phyloP scores from a whole-genome alignment of 1,139 yeast species.

The Suhomyces kunorum region DNA sequence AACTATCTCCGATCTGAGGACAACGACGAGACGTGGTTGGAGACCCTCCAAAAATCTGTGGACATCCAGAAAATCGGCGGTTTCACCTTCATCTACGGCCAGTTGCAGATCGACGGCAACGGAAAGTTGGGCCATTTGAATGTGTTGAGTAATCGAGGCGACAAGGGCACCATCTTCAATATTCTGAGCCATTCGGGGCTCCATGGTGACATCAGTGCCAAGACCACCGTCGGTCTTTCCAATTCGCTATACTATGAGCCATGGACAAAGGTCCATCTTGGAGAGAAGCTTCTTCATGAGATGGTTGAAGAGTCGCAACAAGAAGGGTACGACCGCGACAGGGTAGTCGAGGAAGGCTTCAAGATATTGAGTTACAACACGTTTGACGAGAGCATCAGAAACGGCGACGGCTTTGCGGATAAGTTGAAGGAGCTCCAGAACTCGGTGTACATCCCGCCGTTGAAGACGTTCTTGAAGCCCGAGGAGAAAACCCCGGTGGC shows the following conservation, averaged over 20 bases:
- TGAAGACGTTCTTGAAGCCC: slow-evolving; percentile 26
- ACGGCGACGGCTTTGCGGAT: slow-evolving; percentile 28
- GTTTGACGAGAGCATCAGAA: slow-evolving; percentile 31
- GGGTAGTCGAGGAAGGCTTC: slow-evolving; percentile 54
- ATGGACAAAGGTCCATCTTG: slow-evolving; percentile 71
- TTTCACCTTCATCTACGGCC: slow-evolving; percentile 79
- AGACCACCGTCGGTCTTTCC: slow-evolving; percentile 55
- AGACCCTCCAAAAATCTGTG: slow-evolving; percentile 24
- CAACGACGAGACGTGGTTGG: slow-evolving; percentile 53
- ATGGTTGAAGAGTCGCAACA: slow-evolving; percentile 34
- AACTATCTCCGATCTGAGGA: slow-evolving; percentile 47
- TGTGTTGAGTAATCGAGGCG: slow-evolving; percentile 55
- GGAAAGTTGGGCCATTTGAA: slow-evolving; percentile 39
- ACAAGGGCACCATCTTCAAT: slow-evolving; percentile 31
- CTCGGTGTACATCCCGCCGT: slow-evolving; percentile 74
- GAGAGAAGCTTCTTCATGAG: slow-evolving; percentile 45
- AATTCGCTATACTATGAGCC: slow-evolving; percentile 63
- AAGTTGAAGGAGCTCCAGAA: slow-evolving; percentile 49
- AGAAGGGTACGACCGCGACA: slow-evolving; percentile 33
- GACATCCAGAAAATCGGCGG: slow-evolving; percentile 67
- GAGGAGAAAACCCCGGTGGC: slow-evolving; percentile 17
- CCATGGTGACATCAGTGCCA: slow-evolving; percentile 17
- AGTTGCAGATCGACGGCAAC: slow-evolving; percentile 30
- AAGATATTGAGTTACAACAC: slow-evolving; percentile 52
- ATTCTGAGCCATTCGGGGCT: slow-evolving; percentile 12